phyloP scores from a whole-genome alignment of 805 yeast genomes.

The Candida arabinofermentans region DNA sequence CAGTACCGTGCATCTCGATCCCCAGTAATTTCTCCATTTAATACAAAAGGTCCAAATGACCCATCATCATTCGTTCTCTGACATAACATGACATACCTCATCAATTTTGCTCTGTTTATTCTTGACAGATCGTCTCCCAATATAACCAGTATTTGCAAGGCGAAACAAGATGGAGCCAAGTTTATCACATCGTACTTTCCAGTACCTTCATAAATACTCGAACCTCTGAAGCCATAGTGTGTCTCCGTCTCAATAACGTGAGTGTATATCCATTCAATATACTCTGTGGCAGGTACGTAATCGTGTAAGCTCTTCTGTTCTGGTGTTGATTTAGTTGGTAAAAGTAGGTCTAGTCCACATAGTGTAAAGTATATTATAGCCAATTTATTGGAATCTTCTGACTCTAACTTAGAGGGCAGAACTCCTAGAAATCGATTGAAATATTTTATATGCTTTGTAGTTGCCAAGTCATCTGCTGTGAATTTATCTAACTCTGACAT shows the following conservation, averaged over 20 bases:
- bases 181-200: slow-evolving; percentile 55
- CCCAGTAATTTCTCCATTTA: slow-evolving; percentile 39
- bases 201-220: slow-evolving; percentile 38
- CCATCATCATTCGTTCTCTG: neutral
- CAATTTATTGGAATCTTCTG: slow-evolving; percentile 61
- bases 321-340: slow-evolving; percentile 18
- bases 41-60: slow-evolving; percentile 31
- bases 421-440: slow-evolving; percentile 29
- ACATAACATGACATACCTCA: slow-evolving; percentile 53
- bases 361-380: slow-evolving; percentile 70
- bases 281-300: slow-evolving; percentile 25
- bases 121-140: slow-evolving; percentile 40
- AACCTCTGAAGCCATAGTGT: slow-evolving; percentile 53
- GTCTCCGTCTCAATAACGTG: slow-evolving; percentile 37
- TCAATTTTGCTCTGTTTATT: slow-evolving; percentile 40
- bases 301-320: slow-evolving; percentile 6
- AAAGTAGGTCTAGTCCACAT: slow-evolving; percentile 50
- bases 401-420: slow-evolving; percentile 46
- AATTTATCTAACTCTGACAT: neutral
- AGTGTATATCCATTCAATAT: slow-evolving; percentile 42
- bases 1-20: slow-evolving; percentile 72
- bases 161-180: slow-evolving; percentile 74
- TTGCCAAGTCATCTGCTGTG: slow-evolving; percentile 7
- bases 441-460: slow-evolving; percentile 25
- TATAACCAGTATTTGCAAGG: slow-evolving; percentile 52